Conservation (phyloP, 2,329 filamentous ascomycete species). For the Didymella lethalis region DNA sequence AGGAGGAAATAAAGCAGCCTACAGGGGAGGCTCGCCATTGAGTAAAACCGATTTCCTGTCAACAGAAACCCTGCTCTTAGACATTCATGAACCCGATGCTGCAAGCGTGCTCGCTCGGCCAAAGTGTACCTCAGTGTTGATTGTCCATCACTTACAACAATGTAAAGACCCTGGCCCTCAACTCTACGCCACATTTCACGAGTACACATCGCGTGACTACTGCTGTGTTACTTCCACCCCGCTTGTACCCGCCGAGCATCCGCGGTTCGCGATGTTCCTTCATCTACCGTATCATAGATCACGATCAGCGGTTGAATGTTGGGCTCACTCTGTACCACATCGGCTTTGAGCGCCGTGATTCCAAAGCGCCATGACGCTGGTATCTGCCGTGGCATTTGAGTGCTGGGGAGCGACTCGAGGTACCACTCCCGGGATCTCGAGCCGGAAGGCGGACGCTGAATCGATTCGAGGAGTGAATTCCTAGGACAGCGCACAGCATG, state of each 20-base stretch:
- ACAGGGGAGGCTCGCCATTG: too few species aligned
- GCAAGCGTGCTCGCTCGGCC: too few species aligned
- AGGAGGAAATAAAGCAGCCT: too few species aligned
- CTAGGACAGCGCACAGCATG: constrained; percentile 2
- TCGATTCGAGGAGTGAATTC: neutral
- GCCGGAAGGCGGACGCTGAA: neutral
- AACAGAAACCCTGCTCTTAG: neutral
- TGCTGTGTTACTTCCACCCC: constrained; percentile 8
- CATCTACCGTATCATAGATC: neutral
- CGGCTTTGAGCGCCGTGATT: constrained; percentile 1
- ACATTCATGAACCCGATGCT: neutral
- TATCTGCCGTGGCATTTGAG: neutral
- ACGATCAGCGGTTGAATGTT: neutral
- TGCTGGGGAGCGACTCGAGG: neutral
- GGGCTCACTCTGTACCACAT: neutral
- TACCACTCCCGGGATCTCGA: neutral
- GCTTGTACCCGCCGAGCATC: constrained; percentile 7
- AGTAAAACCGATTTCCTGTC: too few species aligned
- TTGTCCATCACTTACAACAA: neutral
- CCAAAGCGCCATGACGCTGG: neutral
- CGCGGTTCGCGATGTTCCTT: neutral
- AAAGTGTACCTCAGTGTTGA: too few species aligned
- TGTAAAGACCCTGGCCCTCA: too few species aligned
- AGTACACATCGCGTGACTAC: neutral
- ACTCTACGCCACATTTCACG: too few species aligned